Base-by-base conservation (phyloP, 257 asterid species). In the Cynanchum wilfordii region DNA sequence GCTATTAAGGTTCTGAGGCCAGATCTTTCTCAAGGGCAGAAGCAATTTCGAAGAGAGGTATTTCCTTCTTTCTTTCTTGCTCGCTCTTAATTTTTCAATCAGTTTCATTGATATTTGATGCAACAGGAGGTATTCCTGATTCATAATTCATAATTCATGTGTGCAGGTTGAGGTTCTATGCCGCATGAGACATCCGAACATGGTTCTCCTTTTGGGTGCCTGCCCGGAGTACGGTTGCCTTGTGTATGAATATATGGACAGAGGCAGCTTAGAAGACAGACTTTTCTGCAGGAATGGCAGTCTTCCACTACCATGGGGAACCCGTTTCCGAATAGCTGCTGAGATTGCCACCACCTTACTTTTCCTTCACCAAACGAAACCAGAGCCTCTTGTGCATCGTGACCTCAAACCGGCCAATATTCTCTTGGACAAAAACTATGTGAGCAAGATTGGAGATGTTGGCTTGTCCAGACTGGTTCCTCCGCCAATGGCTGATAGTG, bases 341-440 rank as follows among this genome's bases (percentile, higher is more conserved):
- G 99, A 94, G 77, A 89, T 94, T 42, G 91, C 97, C 74, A 92
- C 96, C 12, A 93, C 96, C 76, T 88, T 94, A 44, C 89, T 86
- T 78, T 94, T 91, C 84, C 96, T 94, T 64, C 98, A 94, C 68
- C 92, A 82, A 49, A 80, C 95, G 69, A 88, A 62, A 80, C 99
- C 97, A 15, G 91, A 92, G 80, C 98, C 98, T 72, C 85, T 94
- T 3, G 99, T 94, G 75, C 99, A 94, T 60, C 97, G 96, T 19
- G 98, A 94, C 78, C 89, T 94, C 40, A 94, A 94, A 84, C 99
- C 99, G 36, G 98, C 90, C 33, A 91, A 94, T 69, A 94, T 94
- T 73, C 87, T 90, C 71, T 74, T 94, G 45, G 97, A 94, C 91
- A 75, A 71, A 66, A 88, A 90, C 84, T 84, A 76, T 2, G 95